Evolutionary conservation across 2,329 filamentous ascomycete species (phyloP).

Genomic region (Verticillium tricorpus): DNA sequence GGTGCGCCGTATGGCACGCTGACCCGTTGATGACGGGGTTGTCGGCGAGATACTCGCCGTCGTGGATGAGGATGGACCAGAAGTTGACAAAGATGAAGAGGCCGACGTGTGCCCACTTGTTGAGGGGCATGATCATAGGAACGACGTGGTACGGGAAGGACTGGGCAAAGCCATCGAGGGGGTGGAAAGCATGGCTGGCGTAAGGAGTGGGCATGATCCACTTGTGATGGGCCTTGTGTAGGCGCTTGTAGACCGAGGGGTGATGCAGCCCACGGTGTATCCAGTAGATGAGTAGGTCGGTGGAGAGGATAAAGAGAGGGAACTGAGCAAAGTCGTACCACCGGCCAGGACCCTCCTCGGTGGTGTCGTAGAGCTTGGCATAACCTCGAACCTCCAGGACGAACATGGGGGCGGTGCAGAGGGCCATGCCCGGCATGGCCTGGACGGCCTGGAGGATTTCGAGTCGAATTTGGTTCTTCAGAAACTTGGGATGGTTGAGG

Average conservation of each 20-base stretch:
- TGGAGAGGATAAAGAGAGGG: slow-evolving; percentile 83
- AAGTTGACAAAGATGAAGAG: slow-evolving; percentile 93
- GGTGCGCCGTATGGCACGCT: slow-evolving; percentile 79
- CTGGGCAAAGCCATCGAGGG: slow-evolving; percentile 85
- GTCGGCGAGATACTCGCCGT: slow-evolving; percentile 90
- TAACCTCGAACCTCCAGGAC: slow-evolving; percentile 78
- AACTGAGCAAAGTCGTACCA: slow-evolving; percentile 83
- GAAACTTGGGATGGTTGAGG: slow-evolving; percentile 85
- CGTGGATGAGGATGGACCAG: slow-evolving; percentile 95
- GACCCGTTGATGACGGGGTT: slow-evolving; percentile 91
- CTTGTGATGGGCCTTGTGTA: slow-evolving; percentile 98
- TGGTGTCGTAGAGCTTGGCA: slow-evolving; percentile 81
- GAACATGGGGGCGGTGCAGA: slow-evolving; percentile 79
- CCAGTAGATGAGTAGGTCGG: slow-evolving; percentile 87
- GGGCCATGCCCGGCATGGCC: slow-evolving; percentile 76
- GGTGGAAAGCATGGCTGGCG: slow-evolving; percentile 92
- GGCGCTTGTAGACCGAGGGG: slow-evolving; percentile 73
- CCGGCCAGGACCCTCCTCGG: slow-evolving; percentile 66
- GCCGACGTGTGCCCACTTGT: slow-evolving; percentile 81
- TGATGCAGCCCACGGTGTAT: slow-evolving; percentile 85
- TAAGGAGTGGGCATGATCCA: slow-evolving; percentile 98
- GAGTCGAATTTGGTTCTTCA: slow-evolving; percentile 84
- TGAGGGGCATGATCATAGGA: slow-evolving; percentile 86
- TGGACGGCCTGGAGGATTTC: slow-evolving; percentile 78
- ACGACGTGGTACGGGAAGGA: slow-evolving; percentile 89